phyloP scores from a whole-genome alignment of 2,329 filamentous ascomycete species.

The Gnomoniopsis smithogilvyi region DNA sequence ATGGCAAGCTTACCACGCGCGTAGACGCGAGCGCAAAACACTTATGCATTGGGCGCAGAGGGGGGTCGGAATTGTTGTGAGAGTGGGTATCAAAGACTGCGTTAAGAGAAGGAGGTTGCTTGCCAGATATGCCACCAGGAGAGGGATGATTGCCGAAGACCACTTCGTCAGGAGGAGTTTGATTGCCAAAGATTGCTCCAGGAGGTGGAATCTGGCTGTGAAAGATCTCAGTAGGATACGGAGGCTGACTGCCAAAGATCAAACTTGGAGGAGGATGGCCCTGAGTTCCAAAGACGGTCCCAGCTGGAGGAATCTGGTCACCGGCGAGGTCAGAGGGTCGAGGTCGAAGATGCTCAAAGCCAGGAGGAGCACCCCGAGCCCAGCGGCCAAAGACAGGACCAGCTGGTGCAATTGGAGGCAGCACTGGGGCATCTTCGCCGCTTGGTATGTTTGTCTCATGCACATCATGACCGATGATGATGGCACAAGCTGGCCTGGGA shows the following conservation, averaged over 20 bases:
- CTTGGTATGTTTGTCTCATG: background rate
- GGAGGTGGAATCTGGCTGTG: background rate
- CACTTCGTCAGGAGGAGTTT: background rate
- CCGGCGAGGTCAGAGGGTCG: background rate
- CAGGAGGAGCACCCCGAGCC: background rate
- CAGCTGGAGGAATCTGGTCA: background rate
- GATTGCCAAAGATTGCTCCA: background rate
- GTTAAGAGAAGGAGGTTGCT: background rate
- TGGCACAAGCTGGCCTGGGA: background rate
- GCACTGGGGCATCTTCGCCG: background rate
- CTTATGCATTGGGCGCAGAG: conserved; percentile 3
- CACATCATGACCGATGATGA: background rate
- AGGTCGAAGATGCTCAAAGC: background rate
- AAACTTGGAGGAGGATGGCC: background rate
- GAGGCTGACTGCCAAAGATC: background rate
- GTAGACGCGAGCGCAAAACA: conserved; percentile 13
- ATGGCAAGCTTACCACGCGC: conserved; percentile 11
- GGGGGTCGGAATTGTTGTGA: background rate
- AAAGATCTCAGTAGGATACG: no score
- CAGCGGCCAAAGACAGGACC: background rate
- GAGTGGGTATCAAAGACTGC: background rate
- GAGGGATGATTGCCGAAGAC: background rate
- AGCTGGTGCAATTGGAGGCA: background rate
- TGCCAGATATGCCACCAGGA: background rate
- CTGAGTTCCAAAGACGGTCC: background rate